phyloP scores from a whole-genome alignment of 2,329 filamentous ascomycete species.

The Penicillium corylophilum region DNA sequence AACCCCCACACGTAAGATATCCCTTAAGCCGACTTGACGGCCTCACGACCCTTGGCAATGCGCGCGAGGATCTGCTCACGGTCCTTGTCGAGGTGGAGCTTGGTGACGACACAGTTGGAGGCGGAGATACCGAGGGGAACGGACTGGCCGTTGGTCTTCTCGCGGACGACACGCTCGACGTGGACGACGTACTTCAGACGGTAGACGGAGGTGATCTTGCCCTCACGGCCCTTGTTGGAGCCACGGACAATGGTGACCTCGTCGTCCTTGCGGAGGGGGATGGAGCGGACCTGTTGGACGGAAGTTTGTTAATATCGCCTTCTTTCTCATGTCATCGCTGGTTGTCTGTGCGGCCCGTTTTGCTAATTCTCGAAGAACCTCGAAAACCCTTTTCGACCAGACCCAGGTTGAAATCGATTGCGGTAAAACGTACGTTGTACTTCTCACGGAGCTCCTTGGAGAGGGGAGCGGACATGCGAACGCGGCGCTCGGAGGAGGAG shows the following conservation, averaged over 20 bases:
- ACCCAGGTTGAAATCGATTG: slow-evolving; percentile 6
- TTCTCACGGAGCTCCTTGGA: slow-evolving; percentile 98
- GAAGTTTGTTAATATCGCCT: slow-evolving; percentile 14
- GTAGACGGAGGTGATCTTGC: slow-evolving; percentile 97
- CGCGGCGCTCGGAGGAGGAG: slow-evolving; percentile 88
- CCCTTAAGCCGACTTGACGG: slow-evolving; percentile 58
- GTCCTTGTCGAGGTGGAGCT: slow-evolving; percentile 80
- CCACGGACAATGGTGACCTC: slow-evolving; percentile 92
- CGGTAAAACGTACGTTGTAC: slow-evolving; percentile 75
- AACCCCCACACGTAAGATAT: slow-evolving; percentile 60
- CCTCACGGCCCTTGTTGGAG: slow-evolving; percentile 94
- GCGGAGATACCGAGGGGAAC: slow-evolving; percentile 93
- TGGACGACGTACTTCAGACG: slow-evolving; percentile 97
- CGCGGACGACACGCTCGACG: slow-evolving; percentile 92
- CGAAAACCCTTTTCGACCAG: slow-evolving; percentile 8
- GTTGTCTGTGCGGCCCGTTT: slow-evolving; percentile 1
- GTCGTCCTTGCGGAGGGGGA: slow-evolving; percentile 97
- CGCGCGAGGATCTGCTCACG: slow-evolving; percentile 51
- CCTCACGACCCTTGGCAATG: slow-evolving; percentile 49
- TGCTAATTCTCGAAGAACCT: slow-evolving; percentile 2
- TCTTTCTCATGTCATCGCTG: not conserved
- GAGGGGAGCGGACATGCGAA: slow-evolving; percentile 95
- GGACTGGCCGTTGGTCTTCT: slow-evolving; percentile 96
- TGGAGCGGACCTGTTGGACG: slow-evolving; percentile 74
- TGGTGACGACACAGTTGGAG: slow-evolving; percentile 97